Evolutionary conservation across 768 basidiomycete genomes (phyloP).

Genomic region (Auricularia auricula-judae): DNA sequence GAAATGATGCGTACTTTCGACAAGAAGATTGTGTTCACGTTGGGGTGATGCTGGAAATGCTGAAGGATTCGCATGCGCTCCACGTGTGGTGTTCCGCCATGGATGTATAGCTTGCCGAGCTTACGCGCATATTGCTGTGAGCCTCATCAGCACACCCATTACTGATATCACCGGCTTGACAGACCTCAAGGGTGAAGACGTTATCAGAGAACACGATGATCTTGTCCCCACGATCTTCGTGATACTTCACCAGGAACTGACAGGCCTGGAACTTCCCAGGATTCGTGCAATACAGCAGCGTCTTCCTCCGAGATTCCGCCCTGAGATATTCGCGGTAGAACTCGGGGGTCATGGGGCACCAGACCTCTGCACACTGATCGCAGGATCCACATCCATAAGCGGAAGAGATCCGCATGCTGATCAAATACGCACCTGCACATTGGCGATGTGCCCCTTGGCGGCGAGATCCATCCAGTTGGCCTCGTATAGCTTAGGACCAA

Average conservation of each 20-base stretch:
- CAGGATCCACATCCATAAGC: background rate
- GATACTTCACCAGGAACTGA: slow-evolving; percentile 96
- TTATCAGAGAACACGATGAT: slow-evolving; percentile 99
- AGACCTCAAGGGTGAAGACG: slow-evolving; percentile 89
- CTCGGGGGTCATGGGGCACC: slow-evolving; percentile 99
- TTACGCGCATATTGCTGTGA: slow-evolving; percentile 85
- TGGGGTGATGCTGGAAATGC: slow-evolving; percentile 89
- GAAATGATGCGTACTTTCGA: slow-evolving; percentile 58
- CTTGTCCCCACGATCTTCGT: slow-evolving; percentile 96
- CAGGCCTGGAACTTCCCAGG: slow-evolving; percentile 99
- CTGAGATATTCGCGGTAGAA: slow-evolving; percentile 96
- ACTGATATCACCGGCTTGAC: slow-evolving; percentile 9
- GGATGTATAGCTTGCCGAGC: slow-evolving; percentile 88
- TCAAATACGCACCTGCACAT: slow-evolving; percentile 76
- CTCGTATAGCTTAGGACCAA: slow-evolving; percentile 97
- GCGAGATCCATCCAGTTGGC: slow-evolving; percentile 99
- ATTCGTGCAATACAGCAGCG: slow-evolving; percentile 98
- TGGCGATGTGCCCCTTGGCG: slow-evolving; percentile 97
- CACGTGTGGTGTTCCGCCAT: slow-evolving; percentile 88
- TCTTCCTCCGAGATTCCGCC: slow-evolving; percentile 85
- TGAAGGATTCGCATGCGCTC: slow-evolving; percentile 94
- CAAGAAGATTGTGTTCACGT: slow-evolving; percentile 95
- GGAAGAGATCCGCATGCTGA: background rate
- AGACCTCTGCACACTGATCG: slow-evolving; percentile 90
- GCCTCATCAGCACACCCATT: slow-evolving; percentile 4